These are phyloP conservation scores for Herpetomonas tarakana DNA, from an alignment of 208 protist species.

Conservation along the genomic window DNA sequence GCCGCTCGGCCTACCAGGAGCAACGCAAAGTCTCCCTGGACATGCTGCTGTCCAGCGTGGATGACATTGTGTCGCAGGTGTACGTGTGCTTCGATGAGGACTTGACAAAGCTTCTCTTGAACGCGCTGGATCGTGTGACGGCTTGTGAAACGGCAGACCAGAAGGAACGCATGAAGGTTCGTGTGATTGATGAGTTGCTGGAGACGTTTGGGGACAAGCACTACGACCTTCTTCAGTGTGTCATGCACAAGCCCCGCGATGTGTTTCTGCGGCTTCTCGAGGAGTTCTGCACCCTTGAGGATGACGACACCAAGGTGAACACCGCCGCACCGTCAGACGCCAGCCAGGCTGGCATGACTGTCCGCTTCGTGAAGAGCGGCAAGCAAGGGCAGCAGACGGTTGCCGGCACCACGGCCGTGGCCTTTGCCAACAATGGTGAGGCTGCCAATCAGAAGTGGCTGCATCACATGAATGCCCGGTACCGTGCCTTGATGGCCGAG, in stretches of 20 bases:
- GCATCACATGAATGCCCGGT: slow-evolving; percentile 81
- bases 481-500: slow-evolving; percentile 80
- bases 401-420: slow-evolving; percentile 24
- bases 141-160: slow-evolving; percentile 63
- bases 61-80: slow-evolving; percentile 89
- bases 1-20: slow-evolving; percentile 55
- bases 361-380: slow-evolving; percentile 65
- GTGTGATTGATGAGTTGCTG: slow-evolving; percentile 72
- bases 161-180: slow-evolving; percentile 56
- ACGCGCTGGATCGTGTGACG: slow-evolving; percentile 80
- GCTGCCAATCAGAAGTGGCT: slow-evolving; percentile 75
- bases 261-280: slow-evolving; percentile 83
- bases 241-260: slow-evolving; percentile 79
- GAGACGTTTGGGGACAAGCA: slow-evolving; percentile 76
- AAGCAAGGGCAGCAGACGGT: slow-evolving; percentile 34
- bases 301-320: slow-evolving; percentile 32
- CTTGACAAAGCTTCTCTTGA: slow-evolving; percentile 86
- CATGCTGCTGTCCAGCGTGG: slow-evolving; percentile 76
- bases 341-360: slow-evolving; percentile 31
- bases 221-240: slow-evolving; percentile 80
- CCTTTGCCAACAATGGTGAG: slow-evolving; percentile 42
- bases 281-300: slow-evolving; percentile 86
- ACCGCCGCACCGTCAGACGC: slow-evolving; percentile 9
- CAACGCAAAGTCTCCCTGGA: slow-evolving; percentile 78
- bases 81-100: slow-evolving; percentile 89